Evolutionary conservation across 306 rosid species (phyloP).

Genomic region (Quercus dentata): DNA sequence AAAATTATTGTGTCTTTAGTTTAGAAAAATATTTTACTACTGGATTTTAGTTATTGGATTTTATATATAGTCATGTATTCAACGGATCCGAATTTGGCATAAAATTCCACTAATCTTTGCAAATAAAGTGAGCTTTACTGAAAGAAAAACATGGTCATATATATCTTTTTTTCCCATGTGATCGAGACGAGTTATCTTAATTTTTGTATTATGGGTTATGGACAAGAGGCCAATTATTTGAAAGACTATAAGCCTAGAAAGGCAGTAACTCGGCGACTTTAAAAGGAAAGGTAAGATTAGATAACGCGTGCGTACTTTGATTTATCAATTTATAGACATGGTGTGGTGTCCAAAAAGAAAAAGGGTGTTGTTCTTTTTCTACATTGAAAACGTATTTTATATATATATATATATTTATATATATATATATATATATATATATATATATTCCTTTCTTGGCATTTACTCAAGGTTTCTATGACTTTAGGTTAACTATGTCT

Average conservation of each 20-base stretch:
- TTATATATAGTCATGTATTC: too few relatives aligned
- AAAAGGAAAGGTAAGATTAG: conserved; percentile 15
- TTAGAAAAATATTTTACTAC: too few relatives aligned
- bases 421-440: background rate
- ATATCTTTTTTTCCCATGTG: too few relatives aligned
- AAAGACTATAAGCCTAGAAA: background rate
- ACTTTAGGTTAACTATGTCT: conserved; percentile 21
- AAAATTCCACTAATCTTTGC: too few relatives aligned
- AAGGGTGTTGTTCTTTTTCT: background rate
- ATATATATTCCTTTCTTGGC: conserved; percentile 43
- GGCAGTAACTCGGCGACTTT: background rate
- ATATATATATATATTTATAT: background rate
- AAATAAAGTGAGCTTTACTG: too few relatives aligned
- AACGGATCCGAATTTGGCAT: too few relatives aligned
- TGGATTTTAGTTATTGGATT: too few relatives aligned
- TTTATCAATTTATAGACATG: conserved; percentile 2
- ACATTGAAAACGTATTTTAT: conserved; percentile 13
- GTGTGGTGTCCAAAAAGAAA: conserved; percentile 15
- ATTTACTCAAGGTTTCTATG: conserved; percentile 34
- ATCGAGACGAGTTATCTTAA: too few relatives aligned
- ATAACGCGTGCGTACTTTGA: conserved; percentile 44
- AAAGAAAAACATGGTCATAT: too few relatives aligned
- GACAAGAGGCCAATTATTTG: background rate
- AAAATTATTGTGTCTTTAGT: too few relatives aligned
- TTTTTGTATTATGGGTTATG: background rate